Evolutionary conservation across 257 asterid species (phyloP).

Genomic region (Fraxinus pennsylvanica): DNA sequence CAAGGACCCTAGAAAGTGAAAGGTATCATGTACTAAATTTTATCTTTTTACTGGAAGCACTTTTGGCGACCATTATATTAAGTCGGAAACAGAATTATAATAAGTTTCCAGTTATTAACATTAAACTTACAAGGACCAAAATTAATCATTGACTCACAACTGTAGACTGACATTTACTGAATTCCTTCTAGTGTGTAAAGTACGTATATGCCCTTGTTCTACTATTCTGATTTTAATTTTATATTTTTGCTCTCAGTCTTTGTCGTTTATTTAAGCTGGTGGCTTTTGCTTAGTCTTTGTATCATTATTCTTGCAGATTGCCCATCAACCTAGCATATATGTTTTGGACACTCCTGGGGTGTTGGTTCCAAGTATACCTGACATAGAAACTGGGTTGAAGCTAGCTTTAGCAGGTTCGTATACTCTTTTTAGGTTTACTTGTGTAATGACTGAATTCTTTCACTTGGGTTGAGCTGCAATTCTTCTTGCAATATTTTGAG

Average conservation of each 20-base stretch:
- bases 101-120: neutral
- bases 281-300: neutral
- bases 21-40: neutral
- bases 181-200: slow-evolving; percentile 6
- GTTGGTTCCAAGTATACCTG: slow-evolving; percentile 84
- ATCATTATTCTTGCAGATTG: slow-evolving; percentile 55
- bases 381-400: slow-evolving; percentile 85
- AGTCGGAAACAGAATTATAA: neutral
- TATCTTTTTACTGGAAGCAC: neutral
- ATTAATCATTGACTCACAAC: neutral
- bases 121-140: neutral
- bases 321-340: slow-evolving; percentile 88
- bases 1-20: neutral
- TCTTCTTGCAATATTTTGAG: neutral
- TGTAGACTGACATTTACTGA: slow-evolving; percentile 2
- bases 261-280: neutral
- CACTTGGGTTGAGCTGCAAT: neutral
- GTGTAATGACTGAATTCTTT: neutral
- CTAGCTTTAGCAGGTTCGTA: slow-evolving; percentile 83
- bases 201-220: neutral
- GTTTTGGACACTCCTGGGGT: slow-evolving; percentile 96
- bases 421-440: neutral
- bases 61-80: neutral
- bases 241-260: neutral
- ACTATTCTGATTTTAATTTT: neutral